These are phyloP conservation scores for Zasmidium angulare DNA, from an alignment of 2,329 filamentous ascomycete genomes.

Conservation along the genomic window DNA sequence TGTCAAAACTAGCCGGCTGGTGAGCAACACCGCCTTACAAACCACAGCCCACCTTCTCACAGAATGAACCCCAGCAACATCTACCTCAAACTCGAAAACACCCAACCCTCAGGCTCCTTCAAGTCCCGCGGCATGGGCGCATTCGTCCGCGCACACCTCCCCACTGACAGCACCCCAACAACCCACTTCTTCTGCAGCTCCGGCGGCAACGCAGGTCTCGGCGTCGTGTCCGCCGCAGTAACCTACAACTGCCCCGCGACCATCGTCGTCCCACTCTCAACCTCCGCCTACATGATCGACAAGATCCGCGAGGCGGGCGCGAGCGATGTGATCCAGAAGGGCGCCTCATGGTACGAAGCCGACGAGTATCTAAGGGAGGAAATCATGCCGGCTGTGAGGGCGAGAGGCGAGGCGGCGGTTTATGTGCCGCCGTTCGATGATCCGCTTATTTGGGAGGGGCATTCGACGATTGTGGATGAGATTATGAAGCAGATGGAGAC, in stretches of 20 bases:
- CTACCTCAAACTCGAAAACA: constrained; percentile 81
- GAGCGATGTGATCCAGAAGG: constrained; percentile 66
- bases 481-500: constrained; percentile 41
- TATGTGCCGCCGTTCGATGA: constrained; percentile 73
- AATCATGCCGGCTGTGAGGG: constrained; percentile 46
- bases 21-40: constrained; percentile 39
- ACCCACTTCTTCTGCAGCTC: constrained; percentile 75
- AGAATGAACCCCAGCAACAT: constrained; percentile 62
- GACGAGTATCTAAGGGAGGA: constrained; percentile 64
- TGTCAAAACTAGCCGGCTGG: constrained; percentile 73
- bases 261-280: constrained; percentile 69
- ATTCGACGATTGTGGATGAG: constrained; percentile 58
- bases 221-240: constrained; percentile 71
- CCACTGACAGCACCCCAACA: constrained; percentile 12
- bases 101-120: constrained; percentile 86
- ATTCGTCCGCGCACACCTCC: constrained; percentile 56
- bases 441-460: constrained; percentile 65
- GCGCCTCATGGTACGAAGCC: constrained; percentile 68
- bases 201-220: constrained; percentile 82
- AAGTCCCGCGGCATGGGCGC: constrained; percentile 75
- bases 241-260: constrained; percentile 67
- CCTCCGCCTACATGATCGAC: constrained; percentile 67
- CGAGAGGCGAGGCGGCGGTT: constrained; percentile 51
- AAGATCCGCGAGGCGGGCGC: constrained; percentile 69
- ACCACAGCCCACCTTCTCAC: constrained; percentile 8